Conservation (phyloP, 306 rosid genomes). For the Cercis canadensis region DNA sequence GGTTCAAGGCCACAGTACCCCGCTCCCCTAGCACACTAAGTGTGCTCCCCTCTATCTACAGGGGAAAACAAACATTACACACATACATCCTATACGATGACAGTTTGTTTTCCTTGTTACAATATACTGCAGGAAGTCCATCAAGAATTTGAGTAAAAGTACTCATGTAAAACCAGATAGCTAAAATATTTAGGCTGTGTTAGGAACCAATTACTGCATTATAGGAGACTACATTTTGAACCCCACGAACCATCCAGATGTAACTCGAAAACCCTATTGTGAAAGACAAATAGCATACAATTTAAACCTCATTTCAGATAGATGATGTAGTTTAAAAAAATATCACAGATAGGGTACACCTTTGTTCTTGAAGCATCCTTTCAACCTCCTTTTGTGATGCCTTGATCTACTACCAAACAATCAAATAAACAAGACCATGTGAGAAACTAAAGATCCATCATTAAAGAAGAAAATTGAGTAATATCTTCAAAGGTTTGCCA, state of each 20-base stretch:
- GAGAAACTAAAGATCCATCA: slow-evolving; percentile 22
- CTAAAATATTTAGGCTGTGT: neutral
- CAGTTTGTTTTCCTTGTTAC: too few species aligned
- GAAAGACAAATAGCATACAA: slow-evolving; percentile 19
- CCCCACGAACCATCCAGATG: slow-evolving; percentile 1
- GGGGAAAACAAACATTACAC: too few species aligned
- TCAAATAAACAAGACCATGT: slow-evolving; percentile 29
- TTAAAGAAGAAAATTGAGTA: slow-evolving; percentile 12
- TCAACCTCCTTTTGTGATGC: slow-evolving; percentile 85
- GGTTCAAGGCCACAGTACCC: too few species aligned
- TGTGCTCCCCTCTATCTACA: too few species aligned
- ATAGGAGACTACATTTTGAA: neutral
- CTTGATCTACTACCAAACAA: slow-evolving; percentile 67
- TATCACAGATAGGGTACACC: slow-evolving; percentile 59
- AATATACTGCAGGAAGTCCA: too few species aligned
- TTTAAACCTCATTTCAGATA: slow-evolving; percentile 22
- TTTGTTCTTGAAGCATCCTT: slow-evolving; percentile 81
- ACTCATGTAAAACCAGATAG: too few species aligned
- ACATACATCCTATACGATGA: too few species aligned
- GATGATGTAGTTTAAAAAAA: slow-evolving; percentile 30
- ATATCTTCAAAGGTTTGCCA: slow-evolving; percentile 7
- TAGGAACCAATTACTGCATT: slow-evolving; percentile 15
- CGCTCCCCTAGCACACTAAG: too few species aligned
- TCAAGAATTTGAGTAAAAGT: too few species aligned
- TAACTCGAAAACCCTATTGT: slow-evolving; percentile 5